A percentile compares a stretch with the other conserved stretches of the same genome.
Evolutionary conservation across 2,329 filamentous ascomycete species (phyloP).

Genomic region (Ceratocystis cacaofunesta): DNA sequence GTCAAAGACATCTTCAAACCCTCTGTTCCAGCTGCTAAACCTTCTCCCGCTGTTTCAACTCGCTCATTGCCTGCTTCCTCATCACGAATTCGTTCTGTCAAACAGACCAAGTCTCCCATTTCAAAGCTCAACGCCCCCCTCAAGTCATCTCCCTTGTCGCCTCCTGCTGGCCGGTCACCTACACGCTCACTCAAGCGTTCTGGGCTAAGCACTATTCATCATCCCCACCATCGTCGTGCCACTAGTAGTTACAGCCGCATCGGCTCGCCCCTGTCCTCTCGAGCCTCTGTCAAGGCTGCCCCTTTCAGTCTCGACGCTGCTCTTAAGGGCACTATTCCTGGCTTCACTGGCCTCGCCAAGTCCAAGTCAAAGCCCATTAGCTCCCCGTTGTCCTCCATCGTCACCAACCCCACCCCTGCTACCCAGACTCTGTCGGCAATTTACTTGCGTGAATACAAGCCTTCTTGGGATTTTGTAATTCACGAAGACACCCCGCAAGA

Average conservation of each 20-base stretch:
- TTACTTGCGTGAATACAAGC: slow-evolving; percentile 34
- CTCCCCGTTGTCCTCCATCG: slow-evolving; percentile 23
- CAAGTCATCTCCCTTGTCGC: slow-evolving; percentile 35
- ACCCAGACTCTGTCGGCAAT: slow-evolving; percentile 18
- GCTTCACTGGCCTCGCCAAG: slow-evolving; percentile 35
- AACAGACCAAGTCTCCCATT: slow-evolving; percentile 40
- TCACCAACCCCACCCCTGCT: slow-evolving; percentile 20
- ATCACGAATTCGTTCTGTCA: slow-evolving; percentile 30
- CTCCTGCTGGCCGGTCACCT: slow-evolving; percentile 64
- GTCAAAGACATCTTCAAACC: slow-evolving; percentile 36
- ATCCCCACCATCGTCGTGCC: slow-evolving; percentile 31
- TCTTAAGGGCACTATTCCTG: slow-evolving; percentile 58
- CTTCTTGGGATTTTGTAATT: slow-evolving; percentile 83
- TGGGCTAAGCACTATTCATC: slow-evolving; percentile 46
- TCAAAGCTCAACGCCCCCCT: slow-evolving; percentile 28
- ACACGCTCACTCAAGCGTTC: slow-evolving; percentile 49
- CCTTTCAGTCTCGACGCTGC: slow-evolving; percentile 80
- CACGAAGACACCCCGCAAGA: slow-evolving; percentile 84
- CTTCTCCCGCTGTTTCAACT: slow-evolving; percentile 24
- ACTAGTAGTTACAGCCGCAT: slow-evolving; percentile 52
- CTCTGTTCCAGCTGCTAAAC: slow-evolving; percentile 22
- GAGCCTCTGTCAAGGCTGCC: slow-evolving; percentile 31
- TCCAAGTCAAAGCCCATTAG: neutral
- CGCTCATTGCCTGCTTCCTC: slow-evolving; percentile 23
- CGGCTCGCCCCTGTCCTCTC: slow-evolving; percentile 50